Percentiles rank a stretch among this genome's conserved stretches.
Evolutionary conservation across 1,284 basidiomycete genomes (phyloP).

Genomic region (Rhodotorula sp.): DNA sequence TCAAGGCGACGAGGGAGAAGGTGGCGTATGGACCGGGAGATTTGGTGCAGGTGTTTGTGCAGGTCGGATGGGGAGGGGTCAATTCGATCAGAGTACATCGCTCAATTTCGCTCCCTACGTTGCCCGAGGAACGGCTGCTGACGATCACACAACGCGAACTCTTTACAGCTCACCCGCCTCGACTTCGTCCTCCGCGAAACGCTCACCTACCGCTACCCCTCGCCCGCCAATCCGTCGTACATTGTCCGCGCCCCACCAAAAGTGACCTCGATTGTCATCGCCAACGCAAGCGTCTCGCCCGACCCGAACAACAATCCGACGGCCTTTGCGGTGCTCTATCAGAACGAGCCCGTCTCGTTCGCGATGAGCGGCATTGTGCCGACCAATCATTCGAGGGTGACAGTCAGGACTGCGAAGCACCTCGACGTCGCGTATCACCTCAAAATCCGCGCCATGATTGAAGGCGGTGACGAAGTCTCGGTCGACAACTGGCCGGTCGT

Average conservation of each 20-base stretch:
- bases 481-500: constrained; percentile 30
- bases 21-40: constrained; percentile 34
- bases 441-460: constrained; percentile 27
- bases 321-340: constrained; percentile 20
- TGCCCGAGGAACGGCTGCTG: background rate
- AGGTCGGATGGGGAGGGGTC: constrained; percentile 21
- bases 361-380: constrained; percentile 18
- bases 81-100: constrained; percentile 10
- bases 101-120: too few relatives aligned
- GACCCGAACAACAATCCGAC: background rate
- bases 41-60: constrained; percentile 15
- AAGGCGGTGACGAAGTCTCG: constrained; percentile 25
- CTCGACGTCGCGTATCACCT: constrained; percentile 37
- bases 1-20: constrained; percentile 15
- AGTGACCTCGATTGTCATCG: constrained; percentile 8
- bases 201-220: constrained; percentile 28
- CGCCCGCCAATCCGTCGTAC: constrained; percentile 1
- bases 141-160: background rate
- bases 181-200: constrained; percentile 27
- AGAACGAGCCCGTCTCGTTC: constrained; percentile 14
- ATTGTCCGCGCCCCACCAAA: constrained; percentile 12
- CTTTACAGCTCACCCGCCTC: constrained; percentile 19
- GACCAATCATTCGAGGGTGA: constrained; percentile 12
- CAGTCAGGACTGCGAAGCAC: constrained; percentile 32
- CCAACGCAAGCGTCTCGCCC: constrained; percentile 6